Conservation (phyloP, 1,284 basidiomycete species). For the Pseudozyma tsukubaensis region DNA sequence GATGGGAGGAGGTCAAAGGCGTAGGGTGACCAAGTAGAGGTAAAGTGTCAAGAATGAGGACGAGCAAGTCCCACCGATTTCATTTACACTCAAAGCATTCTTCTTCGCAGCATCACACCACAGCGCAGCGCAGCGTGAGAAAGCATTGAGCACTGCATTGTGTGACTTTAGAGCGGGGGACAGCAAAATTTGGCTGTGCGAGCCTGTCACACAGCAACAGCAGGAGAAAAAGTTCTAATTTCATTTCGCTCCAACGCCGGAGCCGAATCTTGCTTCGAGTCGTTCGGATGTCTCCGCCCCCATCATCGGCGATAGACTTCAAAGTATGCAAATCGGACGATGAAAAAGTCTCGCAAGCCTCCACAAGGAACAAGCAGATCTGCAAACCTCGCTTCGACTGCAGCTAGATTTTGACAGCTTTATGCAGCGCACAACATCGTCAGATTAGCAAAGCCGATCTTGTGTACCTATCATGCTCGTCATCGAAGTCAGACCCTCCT, state of each 20-base stretch:
- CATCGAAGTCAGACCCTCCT: not conserved
- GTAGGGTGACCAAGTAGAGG: conserved; percentile 33
- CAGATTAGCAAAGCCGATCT: conserved; percentile 43
- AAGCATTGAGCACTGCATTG: not conserved
- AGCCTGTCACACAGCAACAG: not conserved
- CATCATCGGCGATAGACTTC: conserved; percentile 7
- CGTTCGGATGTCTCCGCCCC: conserved; percentile 1
- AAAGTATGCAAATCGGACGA: conserved; percentile 4
- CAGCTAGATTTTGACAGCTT: conserved; percentile 25
- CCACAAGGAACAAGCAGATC: conserved; percentile 7
- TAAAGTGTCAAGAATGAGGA: conserved; percentile 16
- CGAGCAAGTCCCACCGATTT: not conserved
- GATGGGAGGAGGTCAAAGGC: not conserved
- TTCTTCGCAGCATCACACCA: not conserved
- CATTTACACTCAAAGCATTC: conserved; percentile 1
- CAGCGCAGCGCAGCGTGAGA: not conserved
- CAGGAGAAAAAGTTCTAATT: conserved; percentile 19
- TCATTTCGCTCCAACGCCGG: conserved; percentile 4
- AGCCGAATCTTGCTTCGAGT: not conserved
- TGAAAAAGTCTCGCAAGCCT: conserved; percentile 13
- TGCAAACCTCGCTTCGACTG: not conserved
- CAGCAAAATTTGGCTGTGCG: not conserved
- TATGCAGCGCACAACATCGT: conserved; percentile 17
- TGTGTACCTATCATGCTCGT: not conserved
- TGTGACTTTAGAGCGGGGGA: not conserved